phyloP scores from a whole-genome alignment of 148 eudicot genomes.

The Camellia lanceoleosa region DNA sequence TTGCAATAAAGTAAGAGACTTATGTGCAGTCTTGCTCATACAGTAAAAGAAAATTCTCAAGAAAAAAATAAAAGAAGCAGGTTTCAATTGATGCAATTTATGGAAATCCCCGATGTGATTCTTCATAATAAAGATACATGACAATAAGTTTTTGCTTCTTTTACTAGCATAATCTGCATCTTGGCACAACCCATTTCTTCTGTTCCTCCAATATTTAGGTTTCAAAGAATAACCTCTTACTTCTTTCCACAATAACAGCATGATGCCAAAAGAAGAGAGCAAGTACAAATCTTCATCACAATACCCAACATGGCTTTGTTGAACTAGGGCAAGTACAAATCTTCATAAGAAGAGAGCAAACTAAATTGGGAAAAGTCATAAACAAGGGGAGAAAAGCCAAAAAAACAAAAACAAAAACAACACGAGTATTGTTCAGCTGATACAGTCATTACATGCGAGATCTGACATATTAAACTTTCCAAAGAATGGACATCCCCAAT shows the following conservation, averaged over 20 bases:
- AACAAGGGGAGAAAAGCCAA: not conserved
- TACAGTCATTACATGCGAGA: conserved; percentile 11
- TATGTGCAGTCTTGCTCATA: not conserved
- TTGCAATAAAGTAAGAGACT: not conserved
- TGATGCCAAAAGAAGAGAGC: too few relatives aligned
- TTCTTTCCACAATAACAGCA: not conserved
- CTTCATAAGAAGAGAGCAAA: not conserved
- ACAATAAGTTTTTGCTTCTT: not conserved
- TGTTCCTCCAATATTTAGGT: not conserved
- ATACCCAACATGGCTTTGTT: not conserved
- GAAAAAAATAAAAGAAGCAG: not conserved
- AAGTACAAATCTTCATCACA: too few relatives aligned
- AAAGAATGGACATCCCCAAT: conserved; percentile 10
- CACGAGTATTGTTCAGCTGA: conserved; percentile 3
- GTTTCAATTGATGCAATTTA: not conserved
- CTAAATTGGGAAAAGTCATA: not conserved
- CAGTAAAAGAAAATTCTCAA: not conserved
- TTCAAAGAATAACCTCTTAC: not conserved
- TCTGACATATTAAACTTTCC: not conserved
- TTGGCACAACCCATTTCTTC: not conserved
- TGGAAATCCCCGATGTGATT: not conserved
- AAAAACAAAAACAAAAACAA: not conserved
- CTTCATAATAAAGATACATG: not conserved
- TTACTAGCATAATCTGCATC: not conserved
- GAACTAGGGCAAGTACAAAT: not conserved